These are phyloP conservation scores for Eruca vesicaria DNA, from an alignment of 441 rosid species.

Conservation along the genomic window DNA sequence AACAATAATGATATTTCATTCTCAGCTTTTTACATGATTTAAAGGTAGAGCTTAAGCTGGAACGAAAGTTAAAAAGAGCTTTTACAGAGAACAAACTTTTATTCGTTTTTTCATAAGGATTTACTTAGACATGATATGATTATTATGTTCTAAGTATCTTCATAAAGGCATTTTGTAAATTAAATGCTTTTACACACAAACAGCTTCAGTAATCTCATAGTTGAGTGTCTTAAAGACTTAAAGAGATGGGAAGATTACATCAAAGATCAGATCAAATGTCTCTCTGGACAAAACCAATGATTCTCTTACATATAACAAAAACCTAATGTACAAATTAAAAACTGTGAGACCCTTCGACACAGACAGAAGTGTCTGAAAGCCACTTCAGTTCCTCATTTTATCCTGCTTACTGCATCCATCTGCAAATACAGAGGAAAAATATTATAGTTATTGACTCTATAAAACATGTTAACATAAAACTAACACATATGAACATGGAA, in stretches of 20 bases:
- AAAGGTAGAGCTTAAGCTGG: slow-evolving; percentile 16
- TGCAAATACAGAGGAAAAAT: background rate
- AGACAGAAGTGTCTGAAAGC: background rate
- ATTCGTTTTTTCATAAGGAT: background rate
- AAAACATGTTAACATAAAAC: background rate
- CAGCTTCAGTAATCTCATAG: slow-evolving; percentile 15
- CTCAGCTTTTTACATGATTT: slow-evolving; percentile 25
- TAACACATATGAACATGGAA: background rate
- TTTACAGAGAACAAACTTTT: slow-evolving; percentile 18
- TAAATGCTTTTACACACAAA: slow-evolving; percentile 3
- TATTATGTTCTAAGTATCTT: background rate
- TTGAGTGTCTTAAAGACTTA: background rate
- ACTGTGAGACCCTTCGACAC: background rate
- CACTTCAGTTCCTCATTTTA: slow-evolving; percentile 24
- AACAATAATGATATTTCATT: slow-evolving; percentile 7
- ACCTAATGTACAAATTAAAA: slow-evolving; percentile 27
- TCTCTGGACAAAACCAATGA: slow-evolving; percentile 24
- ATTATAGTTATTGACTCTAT: background rate
- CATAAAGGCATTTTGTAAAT: background rate
- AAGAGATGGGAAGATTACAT: background rate
- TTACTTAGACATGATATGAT: slow-evolving; percentile 18
- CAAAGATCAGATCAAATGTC: slow-evolving; percentile 13
- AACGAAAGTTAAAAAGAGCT: slow-evolving; percentile 19
- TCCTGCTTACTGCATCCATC: slow-evolving; percentile 28
- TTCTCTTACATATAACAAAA: slow-evolving; percentile 26